Percentiles rank a stretch among this genome's conserved stretches.
Evolutionary conservation across 2,329 filamentous ascomycete genomes (phyloP).

Genomic region (Sporothrix brunneoviolacea): DNA sequence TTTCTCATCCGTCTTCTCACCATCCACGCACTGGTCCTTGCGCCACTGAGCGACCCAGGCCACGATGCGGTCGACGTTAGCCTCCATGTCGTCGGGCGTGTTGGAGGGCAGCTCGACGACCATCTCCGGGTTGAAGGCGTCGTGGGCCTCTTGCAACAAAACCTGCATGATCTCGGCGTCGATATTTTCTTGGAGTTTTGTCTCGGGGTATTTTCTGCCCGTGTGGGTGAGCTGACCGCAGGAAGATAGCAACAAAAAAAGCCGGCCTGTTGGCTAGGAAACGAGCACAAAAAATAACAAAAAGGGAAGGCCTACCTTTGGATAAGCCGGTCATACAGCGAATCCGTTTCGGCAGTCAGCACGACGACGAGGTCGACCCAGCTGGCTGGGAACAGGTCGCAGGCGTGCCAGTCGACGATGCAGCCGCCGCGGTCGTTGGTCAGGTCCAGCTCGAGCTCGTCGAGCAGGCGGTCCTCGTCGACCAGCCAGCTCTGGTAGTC

Average conservation of each 20-base stretch:
- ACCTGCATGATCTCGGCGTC: constrained; percentile 98
- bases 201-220: constrained; percentile 67
- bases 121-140: constrained; percentile 78
- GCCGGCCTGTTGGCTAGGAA: too few relatives aligned
- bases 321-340: constrained; percentile 77
- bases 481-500: constrained; percentile 85
- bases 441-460: constrained; percentile 68
- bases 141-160: constrained; percentile 79
- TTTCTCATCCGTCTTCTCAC: too few relatives aligned
- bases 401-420: constrained; percentile 97
- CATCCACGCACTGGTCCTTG: constrained; percentile 48
- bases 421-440: constrained; percentile 73
- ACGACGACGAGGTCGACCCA: constrained; percentile 97
- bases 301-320: constrained; percentile 47
- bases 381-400: constrained; percentile 85
- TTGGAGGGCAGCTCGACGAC: constrained; percentile 86
- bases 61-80: constrained; percentile 77
- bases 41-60: constrained; percentile 80
- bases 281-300: too few relatives aligned
- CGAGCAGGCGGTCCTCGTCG: constrained; percentile 87
- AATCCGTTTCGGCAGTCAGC: constrained; percentile 69
- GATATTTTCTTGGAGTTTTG: constrained; percentile 90
- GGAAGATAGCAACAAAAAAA: not conserved
- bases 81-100: constrained; percentile 75
- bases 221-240: not conserved